Conservation (phyloP, 768 basidiomycete genomes). For the Pleurotus tuber-regium region DNA sequence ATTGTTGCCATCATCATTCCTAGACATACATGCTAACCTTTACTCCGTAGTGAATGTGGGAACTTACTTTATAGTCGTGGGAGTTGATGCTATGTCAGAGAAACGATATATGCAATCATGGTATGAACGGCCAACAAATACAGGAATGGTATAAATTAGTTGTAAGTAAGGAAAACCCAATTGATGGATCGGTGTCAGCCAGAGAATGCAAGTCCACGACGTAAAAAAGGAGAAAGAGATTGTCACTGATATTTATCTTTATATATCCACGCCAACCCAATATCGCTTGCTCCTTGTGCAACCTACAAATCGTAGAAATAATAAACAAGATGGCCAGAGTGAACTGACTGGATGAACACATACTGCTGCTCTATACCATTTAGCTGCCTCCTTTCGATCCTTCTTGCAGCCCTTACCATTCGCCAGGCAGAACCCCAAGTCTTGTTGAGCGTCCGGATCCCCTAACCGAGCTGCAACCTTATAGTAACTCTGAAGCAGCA, state of each 20-base stretch:
- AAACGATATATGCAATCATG: too few relatives aligned
- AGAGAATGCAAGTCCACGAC: too few relatives aligned
- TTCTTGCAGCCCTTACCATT: slow-evolving; percentile 91
- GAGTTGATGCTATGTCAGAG: too few relatives aligned
- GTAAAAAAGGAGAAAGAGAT: too few relatives aligned
- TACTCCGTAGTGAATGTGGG: too few relatives aligned
- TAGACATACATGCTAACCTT: too few relatives aligned
- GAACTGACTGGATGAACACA: slow-evolving; percentile 22
- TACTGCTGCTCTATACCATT: slow-evolving; percentile 89
- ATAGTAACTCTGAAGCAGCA: slow-evolving; percentile 68
- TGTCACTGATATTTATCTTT: slow-evolving; percentile 73
- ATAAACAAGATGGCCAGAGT: neutral
- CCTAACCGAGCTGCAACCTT: slow-evolving; percentile 80
- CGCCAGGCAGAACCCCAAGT: slow-evolving; percentile 80
- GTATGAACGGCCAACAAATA: too few relatives aligned
- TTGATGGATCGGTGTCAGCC: too few relatives aligned
- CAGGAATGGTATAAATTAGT: too few relatives aligned
- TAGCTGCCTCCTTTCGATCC: slow-evolving; percentile 80
- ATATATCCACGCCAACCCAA: slow-evolving; percentile 89
- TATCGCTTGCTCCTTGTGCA: slow-evolving; percentile 72
- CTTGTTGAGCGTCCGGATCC: slow-evolving; percentile 83
- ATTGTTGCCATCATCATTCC: too few relatives aligned
- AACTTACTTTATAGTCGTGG: too few relatives aligned
- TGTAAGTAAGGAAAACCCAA: too few relatives aligned
- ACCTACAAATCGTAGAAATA: slow-evolving; percentile 24